Evolutionary conservation across 2,329 filamentous ascomycete species (phyloP).

Genomic region (Calcarisporium arbuscula): DNA sequence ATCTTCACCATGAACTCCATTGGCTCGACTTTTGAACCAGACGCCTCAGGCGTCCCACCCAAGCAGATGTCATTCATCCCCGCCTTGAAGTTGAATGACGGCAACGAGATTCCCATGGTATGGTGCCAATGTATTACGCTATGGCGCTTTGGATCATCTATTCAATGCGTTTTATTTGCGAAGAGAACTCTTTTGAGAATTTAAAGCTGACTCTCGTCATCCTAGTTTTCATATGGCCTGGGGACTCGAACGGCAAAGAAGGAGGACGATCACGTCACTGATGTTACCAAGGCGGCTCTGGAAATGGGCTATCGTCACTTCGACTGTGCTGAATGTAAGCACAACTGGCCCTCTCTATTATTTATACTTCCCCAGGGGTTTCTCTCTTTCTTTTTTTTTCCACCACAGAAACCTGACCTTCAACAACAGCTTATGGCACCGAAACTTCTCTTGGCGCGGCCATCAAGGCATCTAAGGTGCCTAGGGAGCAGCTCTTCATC

Average conservation of each 20-base stretch:
- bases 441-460: constrained; percentile 66
- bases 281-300: constrained; percentile 54
- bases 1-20: constrained; percentile 35
- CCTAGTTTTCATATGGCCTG: constrained; percentile 62
- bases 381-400: no score
- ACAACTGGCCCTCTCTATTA: no score
- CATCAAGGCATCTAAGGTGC: constrained; percentile 59
- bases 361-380: no score
- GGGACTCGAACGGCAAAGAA: no score
- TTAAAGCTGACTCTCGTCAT: constrained; percentile 5
- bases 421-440: constrained; percentile 53
- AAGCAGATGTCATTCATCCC: constrained; percentile 42
- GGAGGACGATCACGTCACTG: constrained; percentile 47
- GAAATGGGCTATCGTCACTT: constrained; percentile 65
- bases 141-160: no score
- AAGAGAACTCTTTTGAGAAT: no score
- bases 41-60: constrained; percentile 30
- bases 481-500: constrained; percentile 63
- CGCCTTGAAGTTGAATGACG: constrained; percentile 65
- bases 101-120: constrained; percentile 65
- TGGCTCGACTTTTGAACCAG: constrained; percentile 29
- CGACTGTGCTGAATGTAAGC: constrained; percentile 64
- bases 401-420: no score
- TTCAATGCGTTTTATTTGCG: not conserved
- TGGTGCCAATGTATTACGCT: no score